Conservation (phyloP, 2,329 filamentous ascomycete species). For the Diaporthe sp. region DNA sequence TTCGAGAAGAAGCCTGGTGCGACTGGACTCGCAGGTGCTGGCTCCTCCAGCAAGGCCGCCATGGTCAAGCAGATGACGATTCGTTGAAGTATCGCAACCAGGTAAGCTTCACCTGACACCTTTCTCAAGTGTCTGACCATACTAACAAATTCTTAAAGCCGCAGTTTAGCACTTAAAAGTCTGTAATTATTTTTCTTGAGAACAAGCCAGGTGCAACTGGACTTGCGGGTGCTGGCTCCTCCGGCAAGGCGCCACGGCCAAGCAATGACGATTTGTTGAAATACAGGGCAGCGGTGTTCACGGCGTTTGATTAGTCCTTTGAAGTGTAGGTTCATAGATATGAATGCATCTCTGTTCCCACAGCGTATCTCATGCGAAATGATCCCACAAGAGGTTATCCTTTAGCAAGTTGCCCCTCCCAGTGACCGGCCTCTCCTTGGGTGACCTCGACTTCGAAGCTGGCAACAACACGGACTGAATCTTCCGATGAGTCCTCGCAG, state of each 20-base stretch:
- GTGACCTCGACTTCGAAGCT: neutral
- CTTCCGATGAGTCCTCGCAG: neutral
- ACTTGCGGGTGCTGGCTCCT: constrained; percentile 75
- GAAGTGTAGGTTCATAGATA: neutral
- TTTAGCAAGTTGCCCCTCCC: neutral
- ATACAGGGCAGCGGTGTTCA: neutral
- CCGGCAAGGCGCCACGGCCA: constrained; percentile 87
- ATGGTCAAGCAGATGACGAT: constrained; percentile 97
- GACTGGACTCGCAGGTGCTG: constrained; percentile 74
- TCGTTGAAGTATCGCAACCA: constrained; percentile 83
- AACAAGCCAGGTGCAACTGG: constrained; percentile 88
- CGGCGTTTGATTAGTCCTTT: neutral
- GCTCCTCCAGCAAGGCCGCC: constrained; percentile 82
- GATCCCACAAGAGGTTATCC: neutral
- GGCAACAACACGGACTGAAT: neutral
- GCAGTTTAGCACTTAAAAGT: constrained; percentile 97
- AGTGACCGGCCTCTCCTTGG: no score
- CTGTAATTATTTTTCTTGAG: constrained; percentile 98
- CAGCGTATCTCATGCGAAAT: neutral
- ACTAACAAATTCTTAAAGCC: constrained; percentile 63
- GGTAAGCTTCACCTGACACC: constrained; percentile 62
- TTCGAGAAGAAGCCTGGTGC: constrained; percentile 97
- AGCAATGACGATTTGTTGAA: constrained; percentile 95
- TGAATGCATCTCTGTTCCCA: neutral
- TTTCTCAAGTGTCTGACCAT: constrained; percentile 35